Base-by-base conservation (phyloP, 352 stramenopile genomes). In the Phytophthora sojae region DNA sequence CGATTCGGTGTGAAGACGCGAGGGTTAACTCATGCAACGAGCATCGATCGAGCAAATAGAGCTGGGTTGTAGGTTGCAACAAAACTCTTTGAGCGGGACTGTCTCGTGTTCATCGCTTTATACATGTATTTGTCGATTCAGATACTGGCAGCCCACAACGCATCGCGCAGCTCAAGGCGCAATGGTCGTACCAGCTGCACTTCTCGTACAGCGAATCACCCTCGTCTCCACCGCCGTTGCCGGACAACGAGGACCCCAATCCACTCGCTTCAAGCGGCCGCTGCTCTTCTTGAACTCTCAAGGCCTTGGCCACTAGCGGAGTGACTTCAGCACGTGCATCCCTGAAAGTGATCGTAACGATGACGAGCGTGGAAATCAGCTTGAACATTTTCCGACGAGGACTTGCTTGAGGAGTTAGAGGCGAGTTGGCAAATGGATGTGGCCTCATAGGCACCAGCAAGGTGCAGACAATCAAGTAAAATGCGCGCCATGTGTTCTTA, bases 131-230 rank as follows among this genome's bases (percentile, higher is more conserved):
- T 35, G 30, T 35, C 30, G 30, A 35, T 35, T 11, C 30, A 35
- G 30, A 35, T 35, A 35, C 30, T 35, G 30, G 30, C 30, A 35
- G 30, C 30, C 30, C 30, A 6, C 30, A 8, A 35, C 7, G 11
- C 30, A 35, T 35, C 29, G 6, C n/a, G n/a, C 53, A 63, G 15
- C 30, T 54, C 52, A 39, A 63, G 9, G 39, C 49, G 56, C 45
- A 54, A 37, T 54, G 63, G 55, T 44, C 23, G 63, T 64, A 63
- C 53, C 53, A 56, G 14, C 14, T 47, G 62, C 62, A 69, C 62
- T 63, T 64, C 44, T 69, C 42, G 54, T 54, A 47, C 17, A 64
- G 21, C 23, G 19, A 23, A 14, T 32, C 56, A 4, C 12, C 45
- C n/a, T 35, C 64, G 11, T 50, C 56, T 7, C 2, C 45, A 9